Conservation (phyloP, 192 early-diverging fungal genomes). For the Gryganskiella cystojenkinii region DNA sequence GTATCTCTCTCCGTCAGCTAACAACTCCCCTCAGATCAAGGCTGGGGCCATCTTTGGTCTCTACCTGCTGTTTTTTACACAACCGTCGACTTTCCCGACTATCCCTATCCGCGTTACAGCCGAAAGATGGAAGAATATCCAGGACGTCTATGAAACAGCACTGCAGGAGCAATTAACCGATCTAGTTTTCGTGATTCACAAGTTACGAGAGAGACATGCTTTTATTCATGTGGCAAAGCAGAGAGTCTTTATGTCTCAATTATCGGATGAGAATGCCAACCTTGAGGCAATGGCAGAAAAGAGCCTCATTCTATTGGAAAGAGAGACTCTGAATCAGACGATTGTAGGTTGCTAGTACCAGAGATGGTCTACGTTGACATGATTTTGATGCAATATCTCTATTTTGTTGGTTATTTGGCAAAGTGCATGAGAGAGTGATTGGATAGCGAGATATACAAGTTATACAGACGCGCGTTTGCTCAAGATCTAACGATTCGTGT, state of each 20-base stretch:
- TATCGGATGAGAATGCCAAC: too few relatives aligned
- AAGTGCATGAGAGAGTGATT: too few relatives aligned
- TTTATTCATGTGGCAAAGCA: conserved; percentile 23
- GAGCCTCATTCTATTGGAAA: background rate
- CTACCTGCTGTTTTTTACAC: conserved; percentile 27
- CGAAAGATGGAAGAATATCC: background rate
- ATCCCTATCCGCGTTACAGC: conserved; percentile 15
- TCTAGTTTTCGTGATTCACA: conserved; percentile 19
- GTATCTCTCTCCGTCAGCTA: background rate
- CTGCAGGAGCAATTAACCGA: conserved; percentile 7
- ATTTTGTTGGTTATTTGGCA: too few relatives aligned
- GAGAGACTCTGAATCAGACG: background rate
- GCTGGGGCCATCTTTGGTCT: conserved; percentile 12
- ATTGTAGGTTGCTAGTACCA: too few relatives aligned
- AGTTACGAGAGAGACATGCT: conserved; percentile 1
- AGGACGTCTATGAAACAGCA: conserved; percentile 18
- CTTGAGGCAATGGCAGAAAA: too few relatives aligned
- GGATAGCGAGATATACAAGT: too few relatives aligned
- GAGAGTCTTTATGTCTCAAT: background rate
- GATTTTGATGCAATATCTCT: background rate
- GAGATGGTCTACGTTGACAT: too few relatives aligned
- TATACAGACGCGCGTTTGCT: too few relatives aligned
- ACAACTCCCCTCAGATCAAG: background rate
- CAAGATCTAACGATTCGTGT: conserved; percentile 3
- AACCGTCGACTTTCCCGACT: conserved; percentile 13